Evolutionary conservation across 768 basidiomycete species (phyloP).

Genomic region (Kondoa malvinella): DNA sequence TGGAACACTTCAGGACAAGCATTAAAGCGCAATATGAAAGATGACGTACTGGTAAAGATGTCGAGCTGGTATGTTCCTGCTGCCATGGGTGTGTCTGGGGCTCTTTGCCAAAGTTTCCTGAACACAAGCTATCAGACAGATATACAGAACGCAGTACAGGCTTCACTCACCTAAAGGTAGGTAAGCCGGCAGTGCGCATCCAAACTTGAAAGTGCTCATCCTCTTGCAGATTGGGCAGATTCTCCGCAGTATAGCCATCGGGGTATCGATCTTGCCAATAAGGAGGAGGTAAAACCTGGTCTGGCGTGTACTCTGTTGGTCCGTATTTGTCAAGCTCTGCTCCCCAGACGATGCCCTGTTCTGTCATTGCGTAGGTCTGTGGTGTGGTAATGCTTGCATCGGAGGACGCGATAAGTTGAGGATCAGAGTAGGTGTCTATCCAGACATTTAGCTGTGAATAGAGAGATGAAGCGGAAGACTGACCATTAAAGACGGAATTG

Average conservation of each 20-base stretch:
- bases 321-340: constrained; percentile 84
- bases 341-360: constrained; percentile 80
- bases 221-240: constrained; percentile 49
- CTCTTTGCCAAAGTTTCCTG: constrained; percentile 80
- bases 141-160: neutral
- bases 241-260: constrained; percentile 48
- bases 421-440: constrained; percentile 60
- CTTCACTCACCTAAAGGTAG: constrained; percentile 47
- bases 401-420: constrained; percentile 43
- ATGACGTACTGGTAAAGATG: constrained; percentile 59
- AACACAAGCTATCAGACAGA: neutral
- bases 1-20: neutral
- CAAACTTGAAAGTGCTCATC: constrained; percentile 98
- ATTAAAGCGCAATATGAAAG: neutral
- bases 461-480: constrained; percentile 20
- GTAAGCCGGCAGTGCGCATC: constrained; percentile 96
- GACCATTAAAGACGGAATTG: constrained; percentile 91
- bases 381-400: constrained; percentile 33
- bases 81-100: constrained; percentile 55
- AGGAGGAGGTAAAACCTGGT: constrained; percentile 74
- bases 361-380: constrained; percentile 53
- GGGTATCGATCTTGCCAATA: constrained; percentile 70
- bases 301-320: constrained; percentile 44
- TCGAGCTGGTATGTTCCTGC: constrained; percentile 59
- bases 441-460: too few relatives aligned